These are phyloP conservation scores for Plasmodium malariae DNA, from an alignment of 169 alveolate species.

Conservation along the genomic window DNA sequence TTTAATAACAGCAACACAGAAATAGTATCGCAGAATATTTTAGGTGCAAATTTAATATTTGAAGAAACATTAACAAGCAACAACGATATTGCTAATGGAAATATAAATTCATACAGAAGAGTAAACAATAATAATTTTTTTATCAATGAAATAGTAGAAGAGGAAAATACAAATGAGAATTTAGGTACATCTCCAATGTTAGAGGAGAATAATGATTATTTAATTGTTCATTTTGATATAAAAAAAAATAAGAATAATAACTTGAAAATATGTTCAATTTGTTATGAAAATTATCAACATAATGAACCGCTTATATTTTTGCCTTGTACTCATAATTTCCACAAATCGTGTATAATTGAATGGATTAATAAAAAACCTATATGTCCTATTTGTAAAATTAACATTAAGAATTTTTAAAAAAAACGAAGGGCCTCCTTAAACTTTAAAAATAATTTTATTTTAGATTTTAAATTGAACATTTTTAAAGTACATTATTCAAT, in stretches of 20 bases:
- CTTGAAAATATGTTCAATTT: constrained; percentile 56
- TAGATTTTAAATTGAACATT: background rate
- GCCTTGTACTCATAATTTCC: constrained; percentile 70
- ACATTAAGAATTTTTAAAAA: constrained; percentile 29
- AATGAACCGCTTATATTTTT: constrained; percentile 52
- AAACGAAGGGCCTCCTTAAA: background rate
- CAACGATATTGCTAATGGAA: constrained; percentile 1
- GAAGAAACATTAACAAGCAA: constrained; percentile 15
- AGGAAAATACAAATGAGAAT: constrained; percentile 14
- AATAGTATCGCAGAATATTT: background rate
- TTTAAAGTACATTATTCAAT: no score
- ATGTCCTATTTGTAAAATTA: constrained; percentile 60
- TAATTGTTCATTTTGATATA: constrained; percentile 43
- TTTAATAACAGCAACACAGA: background rate
- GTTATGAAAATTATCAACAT: constrained; percentile 69
- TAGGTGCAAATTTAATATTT: constrained; percentile 18
- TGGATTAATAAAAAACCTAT: constrained; percentile 42
- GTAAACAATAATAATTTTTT: constrained; percentile 17
- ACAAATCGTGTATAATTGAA: constrained; percentile 48
- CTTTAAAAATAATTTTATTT: constrained; percentile 3
- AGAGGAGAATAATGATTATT: constrained; percentile 30
- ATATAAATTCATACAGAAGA: constrained; percentile 23
- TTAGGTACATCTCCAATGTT: constrained; percentile 13
- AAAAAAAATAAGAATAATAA: constrained; percentile 35
- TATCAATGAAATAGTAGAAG: constrained; percentile 10